Conservation (phyloP, 2,329 filamentous ascomycete species). For the Coniella vitis region DNA sequence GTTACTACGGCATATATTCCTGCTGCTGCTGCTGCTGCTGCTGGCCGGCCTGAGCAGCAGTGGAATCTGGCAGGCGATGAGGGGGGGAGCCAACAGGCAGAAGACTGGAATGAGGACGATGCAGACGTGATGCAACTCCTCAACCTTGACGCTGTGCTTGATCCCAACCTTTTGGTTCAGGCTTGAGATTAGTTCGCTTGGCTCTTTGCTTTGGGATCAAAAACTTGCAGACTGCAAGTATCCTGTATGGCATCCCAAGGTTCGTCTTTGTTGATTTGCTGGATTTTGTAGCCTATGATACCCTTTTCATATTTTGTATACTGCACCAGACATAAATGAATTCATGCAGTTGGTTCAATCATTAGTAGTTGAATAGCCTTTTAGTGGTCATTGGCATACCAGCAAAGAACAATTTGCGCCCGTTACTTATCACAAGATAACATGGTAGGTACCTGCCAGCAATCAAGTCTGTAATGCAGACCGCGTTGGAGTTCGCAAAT, state of each 20-base stretch:
- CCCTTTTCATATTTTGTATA: background rate
- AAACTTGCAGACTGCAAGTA: no score
- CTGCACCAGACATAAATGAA: background rate
- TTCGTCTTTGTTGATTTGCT: background rate
- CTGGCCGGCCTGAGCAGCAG: background rate
- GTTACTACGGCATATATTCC: background rate
- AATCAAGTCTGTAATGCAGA: no score
- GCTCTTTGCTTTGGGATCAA: no score
- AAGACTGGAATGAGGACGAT: constrained; percentile 20
- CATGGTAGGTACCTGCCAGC: no score
- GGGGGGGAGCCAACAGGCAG: background rate
- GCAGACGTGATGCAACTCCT: constrained; percentile 22
- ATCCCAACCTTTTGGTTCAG: constrained; percentile 8
- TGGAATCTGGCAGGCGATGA: background rate
- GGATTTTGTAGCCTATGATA: background rate
- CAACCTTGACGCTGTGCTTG: constrained; percentile 15
- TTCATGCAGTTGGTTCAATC: background rate
- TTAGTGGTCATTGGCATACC: no score
- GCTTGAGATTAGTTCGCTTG: background rate
- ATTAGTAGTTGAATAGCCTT: no score
- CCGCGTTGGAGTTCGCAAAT: no score
- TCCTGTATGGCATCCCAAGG: background rate
- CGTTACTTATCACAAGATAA: no score
- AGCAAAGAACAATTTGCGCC: no score
- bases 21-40: background rate